Conservation (phyloP, 495 filamentous ascomycete genomes). For the Staphylotrichum longicolle region DNA sequence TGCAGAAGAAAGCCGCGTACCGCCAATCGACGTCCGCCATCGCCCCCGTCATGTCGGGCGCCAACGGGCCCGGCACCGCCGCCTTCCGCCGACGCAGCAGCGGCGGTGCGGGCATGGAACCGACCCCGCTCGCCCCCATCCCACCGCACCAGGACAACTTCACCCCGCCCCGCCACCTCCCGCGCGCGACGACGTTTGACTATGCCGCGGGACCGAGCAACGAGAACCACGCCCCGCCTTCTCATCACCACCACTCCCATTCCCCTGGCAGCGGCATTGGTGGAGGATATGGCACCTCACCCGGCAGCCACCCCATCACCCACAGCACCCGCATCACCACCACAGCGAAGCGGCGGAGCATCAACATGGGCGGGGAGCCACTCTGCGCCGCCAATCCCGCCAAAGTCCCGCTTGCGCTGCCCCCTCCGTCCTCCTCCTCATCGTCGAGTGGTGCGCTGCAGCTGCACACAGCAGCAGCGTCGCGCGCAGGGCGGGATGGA, state of each 20-base stretch:
- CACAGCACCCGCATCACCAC: neutral
- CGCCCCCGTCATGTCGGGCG: slow-evolving; percentile 36
- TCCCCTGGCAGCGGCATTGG: neutral
- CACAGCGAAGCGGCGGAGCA: neutral
- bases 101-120: slow-evolving; percentile 14
- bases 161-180: slow-evolving; percentile 38
- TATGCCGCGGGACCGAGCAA: slow-evolving; percentile 23
- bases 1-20: slow-evolving; percentile 57
- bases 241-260: neutral
- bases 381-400: slow-evolving; percentile 62
- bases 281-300: slow-evolving; percentile 4
- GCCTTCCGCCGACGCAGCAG: slow-evolving; percentile 20
- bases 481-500: slow-evolving; percentile 24
- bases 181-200: slow-evolving; percentile 46
- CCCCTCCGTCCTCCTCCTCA: slow-evolving; percentile 11
- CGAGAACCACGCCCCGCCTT: slow-evolving; percentile 20
- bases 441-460: slow-evolving; percentile 39
- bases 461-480: slow-evolving; percentile 36
- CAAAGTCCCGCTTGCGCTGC: slow-evolving; percentile 62
- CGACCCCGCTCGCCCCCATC: slow-evolving; percentile 44
- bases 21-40: slow-evolving; percentile 43
- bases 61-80: slow-evolving; percentile 25
- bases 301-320: neutral
- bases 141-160: slow-evolving; percentile 46
- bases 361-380: neutral